These are phyloP conservation scores for Arthroderma sp. DNA, from an alignment of 2,329 filamentous ascomycete genomes.

Conservation along the genomic window DNA sequence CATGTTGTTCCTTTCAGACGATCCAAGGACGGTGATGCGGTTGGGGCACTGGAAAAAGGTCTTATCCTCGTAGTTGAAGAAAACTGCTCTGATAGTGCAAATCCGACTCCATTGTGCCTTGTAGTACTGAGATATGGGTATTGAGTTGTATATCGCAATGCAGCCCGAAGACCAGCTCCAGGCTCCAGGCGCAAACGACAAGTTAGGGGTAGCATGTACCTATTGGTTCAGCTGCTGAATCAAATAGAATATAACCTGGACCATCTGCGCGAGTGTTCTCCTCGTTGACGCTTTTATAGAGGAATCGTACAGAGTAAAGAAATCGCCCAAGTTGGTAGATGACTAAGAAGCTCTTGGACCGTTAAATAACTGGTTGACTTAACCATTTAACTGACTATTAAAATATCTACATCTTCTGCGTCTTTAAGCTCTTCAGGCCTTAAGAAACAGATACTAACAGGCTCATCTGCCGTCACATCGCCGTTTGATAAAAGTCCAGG, in stretches of 20 bases:
- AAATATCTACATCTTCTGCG: no score
- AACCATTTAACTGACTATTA: no score
- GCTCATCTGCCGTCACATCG: no score
- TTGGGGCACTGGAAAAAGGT: neutral
- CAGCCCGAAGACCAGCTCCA: neutral
- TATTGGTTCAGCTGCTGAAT: neutral
- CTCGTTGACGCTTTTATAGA: no score
- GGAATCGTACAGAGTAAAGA: no score
- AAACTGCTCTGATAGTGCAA: neutral
- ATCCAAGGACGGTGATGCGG: neutral
- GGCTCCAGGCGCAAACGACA: neutral
- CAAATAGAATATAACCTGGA: no score
- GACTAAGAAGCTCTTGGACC: no score
- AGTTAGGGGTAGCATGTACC: neutral
- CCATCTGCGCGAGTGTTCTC: no score
- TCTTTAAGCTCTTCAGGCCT: no score
- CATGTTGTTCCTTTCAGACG: slow-evolving; percentile 28
- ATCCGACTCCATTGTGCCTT: neutral
- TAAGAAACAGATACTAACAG: no score
- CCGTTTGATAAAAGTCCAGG: neutral
- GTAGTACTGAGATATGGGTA: neutral
- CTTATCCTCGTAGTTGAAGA: neutral
- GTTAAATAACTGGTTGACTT: no score
- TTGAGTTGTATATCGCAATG: neutral
- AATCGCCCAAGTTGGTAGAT: no score